Evolutionary conservation across 73 alveolate species (phyloP).

Genomic region (Paramecium bursaria): DNA sequence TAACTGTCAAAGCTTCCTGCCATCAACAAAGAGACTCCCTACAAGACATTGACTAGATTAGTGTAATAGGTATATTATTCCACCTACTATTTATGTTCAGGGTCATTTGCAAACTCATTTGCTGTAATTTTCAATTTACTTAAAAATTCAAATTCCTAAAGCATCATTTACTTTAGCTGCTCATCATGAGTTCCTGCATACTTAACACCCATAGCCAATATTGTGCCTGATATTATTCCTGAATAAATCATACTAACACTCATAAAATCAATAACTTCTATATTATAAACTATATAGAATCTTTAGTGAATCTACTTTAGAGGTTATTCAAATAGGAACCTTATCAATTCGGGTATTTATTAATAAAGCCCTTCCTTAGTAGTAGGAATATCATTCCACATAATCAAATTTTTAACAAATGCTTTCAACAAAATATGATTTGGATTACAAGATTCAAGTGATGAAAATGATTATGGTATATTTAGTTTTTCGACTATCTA

Average conservation of each 20-base stretch:
- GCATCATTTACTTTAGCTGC: constrained; percentile 83
- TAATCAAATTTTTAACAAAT: constrained; percentile 90
- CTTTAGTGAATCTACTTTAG: constrained; percentile 79
- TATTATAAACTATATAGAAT: constrained; percentile 79
- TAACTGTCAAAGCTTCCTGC: constrained; percentile 98
- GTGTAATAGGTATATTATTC: constrained; percentile 92
- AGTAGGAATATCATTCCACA: constrained; percentile 93
- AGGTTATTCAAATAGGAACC: constrained; percentile 84
- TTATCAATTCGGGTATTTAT: constrained; percentile 91
- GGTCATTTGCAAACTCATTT: constrained; percentile 77
- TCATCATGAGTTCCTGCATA: constrained; percentile 95
- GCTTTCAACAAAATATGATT: constrained; percentile 85
- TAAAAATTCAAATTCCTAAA: constrained; percentile 78
- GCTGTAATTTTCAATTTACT: constrained; percentile 79
- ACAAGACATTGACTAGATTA: constrained; percentile 90
- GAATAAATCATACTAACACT: constrained; percentile 90
- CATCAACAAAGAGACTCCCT: constrained; percentile 92
- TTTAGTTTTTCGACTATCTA: constrained; percentile 86
- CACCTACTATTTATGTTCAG: constrained; percentile 88
- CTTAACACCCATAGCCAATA: constrained; percentile 94
- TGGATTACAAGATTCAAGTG: constrained; percentile 94
- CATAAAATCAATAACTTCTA: constrained; percentile 94
- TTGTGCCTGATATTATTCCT: constrained; percentile 91
- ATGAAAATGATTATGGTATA: constrained; percentile 92
- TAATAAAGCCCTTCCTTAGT: constrained; percentile 82